Evolutionary conservation across 805 yeast genomes (phyloP), one percentile per base, ranked within the genome.

Genomic region (Ogataea salicorniae): DNA sequence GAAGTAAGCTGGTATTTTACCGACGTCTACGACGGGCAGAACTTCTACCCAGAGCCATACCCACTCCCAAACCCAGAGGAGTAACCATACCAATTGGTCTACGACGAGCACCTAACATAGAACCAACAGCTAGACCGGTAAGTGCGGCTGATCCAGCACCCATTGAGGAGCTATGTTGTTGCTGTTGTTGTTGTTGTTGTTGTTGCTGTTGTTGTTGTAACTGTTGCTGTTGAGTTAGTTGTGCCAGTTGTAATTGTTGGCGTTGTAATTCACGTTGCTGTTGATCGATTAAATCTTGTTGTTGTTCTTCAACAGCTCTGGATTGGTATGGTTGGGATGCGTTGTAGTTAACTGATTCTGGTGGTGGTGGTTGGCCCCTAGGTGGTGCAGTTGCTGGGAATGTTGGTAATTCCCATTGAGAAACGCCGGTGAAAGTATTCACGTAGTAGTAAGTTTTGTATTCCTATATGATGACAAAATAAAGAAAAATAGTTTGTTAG

Each of bases 361-460:
- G 37, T 23, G 31, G 35, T 17, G 40, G 37, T 23, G 31, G 33
- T n/a, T 42, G 9, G 34, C 33, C 22, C 5, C 22, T 20, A 31
- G 34, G 42, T 15, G 34, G 34, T 8, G 41, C n/a, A 33, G 41
- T 29, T 8, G 39, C 44, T 20, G 43, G 40, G 4, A 35, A 38
- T 11, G 54, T 45, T 40, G 58, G 58, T 7, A 48, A 8, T n/a
- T 62, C 68, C 72, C 72, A 67, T 46, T 63, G 67, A 4, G 68
- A 58, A 39, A 55, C 50, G 5, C 65, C 66, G 6, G 68, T 63
- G 7, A 45, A 36, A 9, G 53, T 46, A 46, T 67, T 62, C 37
- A 64, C 62, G 45, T 51, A 67, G 43, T 52, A 67, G 45, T 58
- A 67, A 15, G 53, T 43, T 46, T 60, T 44, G 52, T 64, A 66